Evolutionary conservation across 495 filamentous ascomycete genomes (phyloP).

Genomic region (Trichocladium uniseriatum): DNA sequence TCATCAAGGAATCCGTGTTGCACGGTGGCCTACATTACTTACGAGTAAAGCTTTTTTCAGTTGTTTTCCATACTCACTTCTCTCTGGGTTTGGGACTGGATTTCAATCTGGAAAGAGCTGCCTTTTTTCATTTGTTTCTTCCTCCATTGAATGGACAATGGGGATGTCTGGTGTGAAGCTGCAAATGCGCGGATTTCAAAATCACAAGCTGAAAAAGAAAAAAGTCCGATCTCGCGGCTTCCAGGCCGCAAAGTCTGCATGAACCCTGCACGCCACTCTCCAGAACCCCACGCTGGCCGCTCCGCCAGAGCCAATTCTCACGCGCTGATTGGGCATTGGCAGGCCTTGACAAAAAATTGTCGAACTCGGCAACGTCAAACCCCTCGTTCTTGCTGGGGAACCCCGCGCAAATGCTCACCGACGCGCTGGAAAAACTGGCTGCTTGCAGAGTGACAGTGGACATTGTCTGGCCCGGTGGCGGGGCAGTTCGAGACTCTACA

Average conservation of each 20-base stretch:
- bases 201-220: not conserved
- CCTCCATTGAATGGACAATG: not conserved
- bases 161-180: not conserved
- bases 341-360: too few relatives aligned
- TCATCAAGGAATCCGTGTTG: too few relatives aligned
- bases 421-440: slow-evolving; percentile 14
- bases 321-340: slow-evolving; percentile 19
- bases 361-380: slow-evolving; percentile 4
- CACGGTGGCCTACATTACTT: too few relatives aligned
- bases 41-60: slow-evolving; percentile 8
- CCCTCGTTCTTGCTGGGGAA: slow-evolving; percentile 1
- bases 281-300: slow-evolving; percentile 2
- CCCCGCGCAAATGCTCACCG: slow-evolving; percentile 16
- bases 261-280: slow-evolving; percentile 2
- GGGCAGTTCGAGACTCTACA: slow-evolving; percentile 10
- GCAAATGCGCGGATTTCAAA: too few relatives aligned
- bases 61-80: not conserved
- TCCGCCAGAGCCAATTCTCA: not conserved
- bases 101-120: slow-evolving; percentile 1
- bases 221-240: slow-evolving; percentile 14
- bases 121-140: slow-evolving; percentile 9
- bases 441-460: slow-evolving; percentile 14
- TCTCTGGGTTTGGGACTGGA: not conserved
- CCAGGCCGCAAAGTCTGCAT: slow-evolving; percentile 1
- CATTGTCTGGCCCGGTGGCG: slow-evolving; percentile 12